Conservation (phyloP, 2,329 filamentous ascomycete species). For the Phaeosphaeria sp. region DNA sequence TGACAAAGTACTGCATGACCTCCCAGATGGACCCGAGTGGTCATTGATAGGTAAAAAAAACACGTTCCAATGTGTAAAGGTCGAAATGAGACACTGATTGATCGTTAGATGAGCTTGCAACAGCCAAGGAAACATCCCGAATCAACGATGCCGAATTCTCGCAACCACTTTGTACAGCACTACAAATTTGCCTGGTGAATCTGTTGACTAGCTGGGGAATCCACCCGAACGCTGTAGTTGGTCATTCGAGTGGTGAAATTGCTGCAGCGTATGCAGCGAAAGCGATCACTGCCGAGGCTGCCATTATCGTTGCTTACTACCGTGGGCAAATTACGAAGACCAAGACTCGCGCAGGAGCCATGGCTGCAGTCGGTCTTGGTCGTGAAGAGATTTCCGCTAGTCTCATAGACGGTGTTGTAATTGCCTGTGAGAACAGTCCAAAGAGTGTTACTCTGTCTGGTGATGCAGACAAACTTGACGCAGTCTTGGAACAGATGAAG, state of each 20-base stretch:
- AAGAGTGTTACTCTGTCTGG: slow-evolving; percentile 30
- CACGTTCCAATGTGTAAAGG: too few relatives aligned
- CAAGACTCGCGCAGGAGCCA: slow-evolving; percentile 8
- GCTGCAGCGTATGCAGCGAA: slow-evolving; percentile 47
- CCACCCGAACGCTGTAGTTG: slow-evolving; percentile 27
- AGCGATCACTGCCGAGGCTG: slow-evolving; percentile 20
- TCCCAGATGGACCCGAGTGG: slow-evolving; percentile 7
- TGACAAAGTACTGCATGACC: background rate
- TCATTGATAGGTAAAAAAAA: slow-evolving; percentile 13
- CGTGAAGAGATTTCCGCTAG: slow-evolving; percentile 1
- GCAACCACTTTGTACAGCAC: slow-evolving; percentile 31
- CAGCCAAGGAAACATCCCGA: background rate
- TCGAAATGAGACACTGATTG: slow-evolving; percentile 4
- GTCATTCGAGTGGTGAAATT: slow-evolving; percentile 53
- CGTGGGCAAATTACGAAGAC: slow-evolving; percentile 13
- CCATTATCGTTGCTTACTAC: slow-evolving; percentile 24
- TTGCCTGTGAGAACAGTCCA: slow-evolving; percentile 25
- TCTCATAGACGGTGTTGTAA: background rate
- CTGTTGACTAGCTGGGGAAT: slow-evolving; percentile 11
- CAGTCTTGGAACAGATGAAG: slow-evolving; percentile 9
- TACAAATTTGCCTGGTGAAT: slow-evolving; percentile 29
- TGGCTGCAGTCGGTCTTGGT: slow-evolving; percentile 17
- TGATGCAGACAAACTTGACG: slow-evolving; percentile 14
- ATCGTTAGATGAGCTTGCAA: background rate
- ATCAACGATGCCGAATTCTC: slow-evolving; percentile 22